Evolutionary conservation across 2,329 filamentous ascomycete species (phyloP), one percentile per base, ranked within the genome.

Genomic region (Paecilomyces sp.): DNA sequence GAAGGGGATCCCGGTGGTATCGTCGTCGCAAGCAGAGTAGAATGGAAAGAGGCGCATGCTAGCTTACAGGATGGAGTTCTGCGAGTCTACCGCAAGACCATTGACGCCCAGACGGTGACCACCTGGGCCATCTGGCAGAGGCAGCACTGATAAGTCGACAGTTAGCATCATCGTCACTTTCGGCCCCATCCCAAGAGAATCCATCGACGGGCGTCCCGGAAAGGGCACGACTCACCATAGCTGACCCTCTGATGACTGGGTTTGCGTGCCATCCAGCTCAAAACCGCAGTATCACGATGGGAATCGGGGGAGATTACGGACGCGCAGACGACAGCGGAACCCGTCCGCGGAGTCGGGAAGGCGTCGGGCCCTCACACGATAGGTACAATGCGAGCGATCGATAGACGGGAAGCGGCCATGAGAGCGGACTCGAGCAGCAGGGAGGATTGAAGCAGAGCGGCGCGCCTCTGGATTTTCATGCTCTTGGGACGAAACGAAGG

Each of bases 81-180:
- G 83, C 62, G 83, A 81, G 77, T 97, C 94, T 65, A 97, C 88
- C 57, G 91, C 91, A 62, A 99, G 85, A 63, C 93, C 92, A 81
- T 97, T 97, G 67, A 99, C 91, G 65, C 94, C 94, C 59, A 97
- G 86, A 68, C 92, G 84, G 80, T 99, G 94, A 60, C 93, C 93
- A 66, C 91, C 91, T 18, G 86, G 83, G 60, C 85, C 86, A 75
- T 89, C 87, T 63, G 87, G 85, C 68, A 90, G 85, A 69, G 88
- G 88, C 66, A 91, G 83, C 76, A 91, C 87, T 88, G 69, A 54
- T 58, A 56, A 54, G 57, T 56, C 25, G 55, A 53, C 30, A 55
- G 62, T 63, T 55, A 66, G 60, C 36, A 31, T 6, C 47, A 28
- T 24, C 51, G 57, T 58, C 15, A 36, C 47, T 33, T 9, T 12